Evolutionary conservation across 805 yeast species (phyloP), one percentile per base, ranked within the genome.

Genomic region (Ogataea trehaloabstinens): DNA sequence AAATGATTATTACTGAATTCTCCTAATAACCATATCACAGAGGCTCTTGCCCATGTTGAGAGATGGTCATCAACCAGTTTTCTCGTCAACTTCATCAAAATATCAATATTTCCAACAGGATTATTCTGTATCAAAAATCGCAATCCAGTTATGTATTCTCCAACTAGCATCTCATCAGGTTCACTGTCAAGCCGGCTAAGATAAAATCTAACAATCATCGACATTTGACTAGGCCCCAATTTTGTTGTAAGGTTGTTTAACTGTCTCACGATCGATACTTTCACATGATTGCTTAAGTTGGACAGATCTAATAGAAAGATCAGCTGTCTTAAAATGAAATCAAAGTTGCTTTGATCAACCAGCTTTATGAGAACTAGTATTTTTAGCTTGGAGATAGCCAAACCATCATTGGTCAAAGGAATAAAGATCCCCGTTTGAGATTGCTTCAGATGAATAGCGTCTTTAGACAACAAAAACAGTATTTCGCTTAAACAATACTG

Each of bases 21-120:
- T 4, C 98, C 96, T 37, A 91, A 74, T 7, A 91, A 70, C 98
- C 98, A 93, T 5, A 91, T 71, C 8, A 90, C 80, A 33, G 91
- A 84, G 1, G 95, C 88, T 48, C 80, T 77, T 0, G 98, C 95
- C 13, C 50, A 42, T 15, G 55, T 35, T 7, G 53, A 43, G 18
- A 52, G 42, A 11, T 35, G 38, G 15, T 38, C 48, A 28, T 29
- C 49, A 24, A 56, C 34, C 24, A 64, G 35, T 34, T 53, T 57
- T 4, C 61, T 58, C 7, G 55, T 45, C 13, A 87, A 63, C 37
- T 73, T 71, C 21, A 77, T 68, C 11, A 84, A 72, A 2, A 82
- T 74, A 22, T 71, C 70, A 22, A 77, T 60, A 42, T 85, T 76
- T 16, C 66, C 69, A 21, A 63, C 56, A 5, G 83, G 76, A 41